These are phyloP conservation scores for Pseudocercospora crystallina DNA, from an alignment of 2,329 filamentous ascomycete species.

Conservation along the genomic window DNA sequence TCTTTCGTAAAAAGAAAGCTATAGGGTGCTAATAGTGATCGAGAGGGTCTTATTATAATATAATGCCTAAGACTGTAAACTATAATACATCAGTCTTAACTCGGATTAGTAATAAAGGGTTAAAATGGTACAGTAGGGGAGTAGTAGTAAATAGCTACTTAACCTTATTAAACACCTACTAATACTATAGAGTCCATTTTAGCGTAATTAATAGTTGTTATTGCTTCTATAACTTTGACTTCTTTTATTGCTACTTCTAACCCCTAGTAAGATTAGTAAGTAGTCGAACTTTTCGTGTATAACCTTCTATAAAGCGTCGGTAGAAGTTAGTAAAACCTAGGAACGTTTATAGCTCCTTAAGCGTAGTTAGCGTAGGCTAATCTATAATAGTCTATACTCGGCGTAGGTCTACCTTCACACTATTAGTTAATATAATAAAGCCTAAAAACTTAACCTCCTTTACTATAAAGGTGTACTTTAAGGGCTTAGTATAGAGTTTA, in stretches of 20 bases:
- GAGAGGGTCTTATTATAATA: too few species aligned
- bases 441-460: constrained; percentile 22
- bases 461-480: constrained; percentile 21
- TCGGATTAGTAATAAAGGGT: not conserved
- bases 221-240: too few species aligned
- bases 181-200: not conserved
- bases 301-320: too few species aligned
- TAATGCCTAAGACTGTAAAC: not conserved
- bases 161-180: not conserved
- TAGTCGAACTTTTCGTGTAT: too few species aligned
- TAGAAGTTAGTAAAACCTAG: not conserved
- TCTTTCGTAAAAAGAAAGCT: not conserved
- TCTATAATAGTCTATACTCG: constrained; percentile 2
- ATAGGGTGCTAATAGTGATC: not conserved
- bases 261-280: too few species aligned
- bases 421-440: constrained; percentile 10
- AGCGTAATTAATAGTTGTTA: not conserved
- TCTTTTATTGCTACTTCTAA: too few species aligned
- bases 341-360: constrained; percentile 3
- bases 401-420: too few species aligned
- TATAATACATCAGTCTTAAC: not conserved
- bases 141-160: not conserved
- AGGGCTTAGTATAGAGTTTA: constrained; percentile 13
- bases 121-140: not conserved
- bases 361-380: not conserved